Evolutionary conservation across 768 basidiomycete species (phyloP), one percentile per base, ranked within the genome.

Genomic region (Mycena leptocephala): DNA sequence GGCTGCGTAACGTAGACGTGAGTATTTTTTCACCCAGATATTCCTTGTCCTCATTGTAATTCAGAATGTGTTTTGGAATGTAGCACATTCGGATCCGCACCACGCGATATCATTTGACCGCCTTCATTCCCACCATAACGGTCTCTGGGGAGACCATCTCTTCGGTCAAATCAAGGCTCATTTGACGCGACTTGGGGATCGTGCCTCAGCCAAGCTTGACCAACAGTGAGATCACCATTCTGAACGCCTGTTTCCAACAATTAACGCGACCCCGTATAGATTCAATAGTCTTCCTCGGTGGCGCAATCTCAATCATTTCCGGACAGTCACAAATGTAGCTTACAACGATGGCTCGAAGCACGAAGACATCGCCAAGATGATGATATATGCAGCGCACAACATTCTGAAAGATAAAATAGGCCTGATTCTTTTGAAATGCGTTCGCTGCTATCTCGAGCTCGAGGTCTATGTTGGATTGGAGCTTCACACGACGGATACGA

Each of bases 21-120:
- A 41, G 74, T 68, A n/a, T n/a, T n/a, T n/a, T n/a, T n/a, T 39
- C 41, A n/a, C n/a, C 28, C n/a, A 48, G 70, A 26, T 26, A 4
- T 79, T 28, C 61, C 67, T 73, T 69, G 59, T 61, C 30, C 70
- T 62, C 20, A 41, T 46, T 53, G 35, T 28, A 0, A 37, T 26
- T 46, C 58, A 88, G 87, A 89, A 88, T 80, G 82, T 84, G 5
- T 89, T 89, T 72, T 89, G 87, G 87, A 53, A 30, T 0, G 39
- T 89, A 20, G 46, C 30, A 22, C 37, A 80, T 70, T 87, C 85
- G 7, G 85, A 88, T 75, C 84, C 85, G 10, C 75, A 86, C 64
- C 24, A 41, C 6, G 83, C 86, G 33, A 28, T 85, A 4, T 85
- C 85, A 13, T 89, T 84, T 66, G 88, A 90, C 76, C 79, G 78